Conservation (phyloP, 2,329 filamentous ascomycete genomes). For the Zalaria obscura region DNA sequence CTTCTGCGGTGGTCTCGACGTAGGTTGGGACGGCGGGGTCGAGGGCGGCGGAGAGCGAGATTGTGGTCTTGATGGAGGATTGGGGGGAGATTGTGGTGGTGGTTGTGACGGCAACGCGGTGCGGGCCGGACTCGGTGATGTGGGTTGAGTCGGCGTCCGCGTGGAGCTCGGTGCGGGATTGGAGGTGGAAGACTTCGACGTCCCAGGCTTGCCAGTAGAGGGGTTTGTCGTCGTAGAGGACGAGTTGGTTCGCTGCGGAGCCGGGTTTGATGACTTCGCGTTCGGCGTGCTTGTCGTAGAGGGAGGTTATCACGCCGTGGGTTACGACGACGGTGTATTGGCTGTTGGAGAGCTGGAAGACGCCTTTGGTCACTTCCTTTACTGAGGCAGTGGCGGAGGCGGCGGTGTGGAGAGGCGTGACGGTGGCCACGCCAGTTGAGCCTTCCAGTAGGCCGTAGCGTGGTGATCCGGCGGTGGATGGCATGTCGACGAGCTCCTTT, state of each 20-base stretch:
- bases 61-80: conserved; percentile 75
- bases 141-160: conserved; percentile 47
- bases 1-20: conserved; percentile 67
- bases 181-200: conserved; percentile 89
- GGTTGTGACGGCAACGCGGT: conserved; percentile 70
- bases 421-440: conserved; percentile 28
- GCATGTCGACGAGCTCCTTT: conserved; percentile 52
- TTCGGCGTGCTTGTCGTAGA: conserved; percentile 59
- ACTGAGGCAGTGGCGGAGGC: conserved; percentile 25
- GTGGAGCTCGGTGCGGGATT: conserved; percentile 65
- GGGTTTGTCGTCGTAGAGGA: conserved; percentile 94
- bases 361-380: conserved; percentile 39
- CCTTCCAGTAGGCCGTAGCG: conserved; percentile 32
- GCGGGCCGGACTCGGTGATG: conserved; percentile 56
- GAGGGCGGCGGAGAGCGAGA: conserved; percentile 60
- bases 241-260: conserved; percentile 75
- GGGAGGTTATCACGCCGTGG: conserved; percentile 65
- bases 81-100: conserved; percentile 76
- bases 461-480: conserved; percentile 20
- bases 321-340: conserved; percentile 61
- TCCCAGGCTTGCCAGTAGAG: conserved; percentile 98
- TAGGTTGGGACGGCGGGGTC: conserved; percentile 41
- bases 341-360: conserved; percentile 68
- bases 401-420: conserved; percentile 9
- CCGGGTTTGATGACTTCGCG: conserved; percentile 64